These are phyloP conservation scores for Knoxdaviesia capensis DNA, from an alignment of 2,329 filamentous ascomycete genomes.

Conservation along the genomic window DNA sequence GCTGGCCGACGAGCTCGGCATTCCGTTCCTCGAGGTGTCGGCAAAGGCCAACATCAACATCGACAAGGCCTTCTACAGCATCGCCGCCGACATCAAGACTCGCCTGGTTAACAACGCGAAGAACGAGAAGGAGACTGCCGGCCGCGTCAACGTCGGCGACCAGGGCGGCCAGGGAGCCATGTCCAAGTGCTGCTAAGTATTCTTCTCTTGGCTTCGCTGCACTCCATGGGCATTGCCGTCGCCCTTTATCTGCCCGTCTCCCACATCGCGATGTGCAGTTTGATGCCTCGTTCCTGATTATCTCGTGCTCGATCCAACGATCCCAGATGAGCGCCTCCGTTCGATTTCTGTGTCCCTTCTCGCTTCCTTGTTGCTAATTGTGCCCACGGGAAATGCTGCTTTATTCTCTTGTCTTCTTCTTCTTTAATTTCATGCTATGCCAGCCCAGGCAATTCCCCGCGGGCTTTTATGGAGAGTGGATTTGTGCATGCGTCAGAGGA, in stretches of 20 bases:
- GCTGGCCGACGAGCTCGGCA: constrained; percentile 85
- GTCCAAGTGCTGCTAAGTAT: constrained; percentile 52
- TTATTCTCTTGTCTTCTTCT: background rate
- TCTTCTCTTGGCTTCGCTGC: background rate
- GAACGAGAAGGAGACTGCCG: constrained; percentile 39
- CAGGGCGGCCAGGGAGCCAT: constrained; percentile 29
- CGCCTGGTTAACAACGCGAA: constrained; percentile 82
- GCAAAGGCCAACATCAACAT: constrained; percentile 99
- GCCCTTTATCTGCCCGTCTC: background rate
- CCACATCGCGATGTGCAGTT: background rate
- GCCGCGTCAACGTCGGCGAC: constrained; percentile 50
- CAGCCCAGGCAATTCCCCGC: background rate
- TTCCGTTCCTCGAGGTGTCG: constrained; percentile 95
- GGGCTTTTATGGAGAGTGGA: background rate
- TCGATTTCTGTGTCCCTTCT: background rate
- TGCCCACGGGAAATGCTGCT: constrained; percentile 1
- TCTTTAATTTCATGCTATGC: background rate
- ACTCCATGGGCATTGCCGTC: background rate
- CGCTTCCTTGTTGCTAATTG: background rate
- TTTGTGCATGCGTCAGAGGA: background rate
- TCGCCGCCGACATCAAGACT: constrained; percentile 96
- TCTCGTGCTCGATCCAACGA: no score
- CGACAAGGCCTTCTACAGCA: constrained; percentile 91
- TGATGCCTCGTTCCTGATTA: background rate
- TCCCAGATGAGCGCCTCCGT: background rate